Evolutionary conservation across 208 protist genomes (phyloP).

Genomic region (Leishmania turanica): DNA sequence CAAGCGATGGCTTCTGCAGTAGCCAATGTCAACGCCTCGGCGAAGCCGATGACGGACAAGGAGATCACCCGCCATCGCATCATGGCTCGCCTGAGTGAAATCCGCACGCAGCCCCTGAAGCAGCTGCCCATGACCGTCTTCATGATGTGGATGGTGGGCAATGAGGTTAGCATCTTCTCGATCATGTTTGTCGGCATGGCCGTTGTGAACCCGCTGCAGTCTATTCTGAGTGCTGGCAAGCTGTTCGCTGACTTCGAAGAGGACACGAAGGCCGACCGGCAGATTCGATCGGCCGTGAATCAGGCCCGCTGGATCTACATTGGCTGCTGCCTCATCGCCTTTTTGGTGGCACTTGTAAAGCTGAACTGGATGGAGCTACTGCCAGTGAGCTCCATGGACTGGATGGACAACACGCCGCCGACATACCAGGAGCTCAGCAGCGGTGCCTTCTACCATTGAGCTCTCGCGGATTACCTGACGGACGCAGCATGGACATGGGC

Average conservation of each 20-base stretch:
- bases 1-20: constrained; percentile 16
- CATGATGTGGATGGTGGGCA: constrained; percentile 92
- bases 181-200: constrained; percentile 93
- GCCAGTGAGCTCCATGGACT: constrained; percentile 82
- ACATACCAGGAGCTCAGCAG: constrained; percentile 63
- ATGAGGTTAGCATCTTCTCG: constrained; percentile 88
- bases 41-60: constrained; percentile 45
- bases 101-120: constrained; percentile 78
- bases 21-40: constrained; percentile 6
- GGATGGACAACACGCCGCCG: constrained; percentile 69
- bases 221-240: constrained; percentile 50
- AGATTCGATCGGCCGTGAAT: constrained; percentile 51
- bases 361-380: constrained; percentile 87
- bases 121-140: constrained; percentile 85
- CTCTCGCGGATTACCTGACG: no score
- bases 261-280: constrained; percentile 54
- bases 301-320: constrained; percentile 84
- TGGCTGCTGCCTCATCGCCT: constrained; percentile 65
- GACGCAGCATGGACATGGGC: background rate
- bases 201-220: constrained; percentile 73
- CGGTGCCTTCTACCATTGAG: constrained; percentile 33
- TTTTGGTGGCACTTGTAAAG: constrained; percentile 81
- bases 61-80: constrained; percentile 56
- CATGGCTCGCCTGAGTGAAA: constrained; percentile 63
- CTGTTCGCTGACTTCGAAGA: constrained; percentile 74